Conservation (phyloP, 2,329 filamentous ascomycete genomes). For the Stemphylium beticola region DNA sequence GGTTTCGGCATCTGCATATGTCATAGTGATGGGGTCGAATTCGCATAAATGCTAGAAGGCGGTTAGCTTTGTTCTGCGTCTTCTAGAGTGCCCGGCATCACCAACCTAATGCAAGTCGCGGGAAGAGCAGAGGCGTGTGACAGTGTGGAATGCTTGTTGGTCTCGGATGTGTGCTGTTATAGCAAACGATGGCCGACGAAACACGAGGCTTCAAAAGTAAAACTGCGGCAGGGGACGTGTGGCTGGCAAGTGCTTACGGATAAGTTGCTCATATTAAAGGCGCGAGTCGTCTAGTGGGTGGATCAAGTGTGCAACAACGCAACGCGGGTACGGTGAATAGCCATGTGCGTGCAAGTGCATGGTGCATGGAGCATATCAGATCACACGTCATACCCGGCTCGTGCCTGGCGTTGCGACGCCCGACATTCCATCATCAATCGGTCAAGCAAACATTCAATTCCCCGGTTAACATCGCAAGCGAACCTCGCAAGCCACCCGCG, state of each 20-base stretch:
- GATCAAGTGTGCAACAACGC: conserved; percentile 1
- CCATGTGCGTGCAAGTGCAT: conserved; percentile 1
- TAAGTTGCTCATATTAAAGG: conserved; percentile 3
- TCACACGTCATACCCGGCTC: conserved; percentile 19
- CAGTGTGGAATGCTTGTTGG: too few relatives aligned
- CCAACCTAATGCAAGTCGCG: conserved; percentile 10
- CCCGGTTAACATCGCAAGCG: too few relatives aligned
- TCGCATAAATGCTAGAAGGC: conserved; percentile 26
- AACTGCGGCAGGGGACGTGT: neutral
- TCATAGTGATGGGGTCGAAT: conserved; percentile 4
- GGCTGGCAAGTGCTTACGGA: neutral
- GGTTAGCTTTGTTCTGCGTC: conserved; percentile 15
- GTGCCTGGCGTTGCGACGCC: conserved; percentile 3
- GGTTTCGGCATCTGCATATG: conserved; percentile 37
- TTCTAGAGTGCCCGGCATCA: conserved; percentile 9
- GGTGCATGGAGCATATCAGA: conserved; percentile 2
- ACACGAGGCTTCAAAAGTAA: neutral
- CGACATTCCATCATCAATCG: neutral
- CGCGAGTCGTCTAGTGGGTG: conserved; percentile 6
- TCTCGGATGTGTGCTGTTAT: neutral
- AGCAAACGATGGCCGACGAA: neutral
- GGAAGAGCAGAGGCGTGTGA: neutral
- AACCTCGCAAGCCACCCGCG: conserved; percentile 1
- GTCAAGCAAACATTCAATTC: neutral
- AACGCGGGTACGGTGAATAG: conserved; percentile 4